A percentile compares a stretch with the other conserved stretches of the same genome.
These are phyloP conservation scores for Lactarius sp. DNA, from an alignment of 768 basidiomycete species.

Conservation along the genomic window DNA sequence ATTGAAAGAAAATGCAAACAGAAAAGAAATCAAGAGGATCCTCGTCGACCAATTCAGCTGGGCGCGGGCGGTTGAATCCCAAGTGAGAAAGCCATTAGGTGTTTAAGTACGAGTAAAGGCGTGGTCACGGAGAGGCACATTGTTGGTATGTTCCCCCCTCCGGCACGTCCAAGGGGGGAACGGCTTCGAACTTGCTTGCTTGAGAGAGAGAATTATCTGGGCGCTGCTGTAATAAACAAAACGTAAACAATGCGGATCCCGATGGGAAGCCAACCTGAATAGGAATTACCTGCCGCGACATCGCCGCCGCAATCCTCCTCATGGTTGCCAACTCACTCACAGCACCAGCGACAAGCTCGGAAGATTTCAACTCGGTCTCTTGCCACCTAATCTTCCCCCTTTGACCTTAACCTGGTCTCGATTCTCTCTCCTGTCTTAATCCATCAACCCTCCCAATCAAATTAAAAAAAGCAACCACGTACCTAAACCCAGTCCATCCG, in stretches of 20 bases:
- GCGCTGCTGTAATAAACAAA: too few species aligned
- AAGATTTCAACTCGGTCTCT: background rate
- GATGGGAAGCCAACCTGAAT: background rate
- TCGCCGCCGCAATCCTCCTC: background rate
- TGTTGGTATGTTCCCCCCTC: background rate
- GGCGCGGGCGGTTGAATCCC: slow-evolving; percentile 11
- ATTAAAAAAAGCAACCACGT: background rate
- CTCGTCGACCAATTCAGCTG: slow-evolving; percentile 15
- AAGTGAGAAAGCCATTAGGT: slow-evolving; percentile 24
- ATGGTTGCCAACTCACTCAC: background rate
- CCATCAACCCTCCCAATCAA: background rate
- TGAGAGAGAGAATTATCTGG: too few species aligned
- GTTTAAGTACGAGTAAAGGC: slow-evolving; percentile 23
- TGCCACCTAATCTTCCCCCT: slow-evolving; percentile 1
- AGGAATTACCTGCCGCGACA: background rate
- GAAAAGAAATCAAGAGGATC: slow-evolving; percentile 10
- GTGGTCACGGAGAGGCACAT: slow-evolving; percentile 16
- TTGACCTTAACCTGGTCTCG: background rate
- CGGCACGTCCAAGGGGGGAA: too few species aligned
- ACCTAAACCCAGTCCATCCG: background rate
- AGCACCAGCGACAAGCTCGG: slow-evolving; percentile 8
- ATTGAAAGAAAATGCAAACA: background rate
- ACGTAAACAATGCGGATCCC: slow-evolving; percentile 10
- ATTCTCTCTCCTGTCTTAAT: background rate
- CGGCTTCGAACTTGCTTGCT: too few species aligned